These are phyloP conservation scores for Cryptococcus sp. DNA, from an alignment of 1,284 basidiomycete genomes.

Conservation along the genomic window DNA sequence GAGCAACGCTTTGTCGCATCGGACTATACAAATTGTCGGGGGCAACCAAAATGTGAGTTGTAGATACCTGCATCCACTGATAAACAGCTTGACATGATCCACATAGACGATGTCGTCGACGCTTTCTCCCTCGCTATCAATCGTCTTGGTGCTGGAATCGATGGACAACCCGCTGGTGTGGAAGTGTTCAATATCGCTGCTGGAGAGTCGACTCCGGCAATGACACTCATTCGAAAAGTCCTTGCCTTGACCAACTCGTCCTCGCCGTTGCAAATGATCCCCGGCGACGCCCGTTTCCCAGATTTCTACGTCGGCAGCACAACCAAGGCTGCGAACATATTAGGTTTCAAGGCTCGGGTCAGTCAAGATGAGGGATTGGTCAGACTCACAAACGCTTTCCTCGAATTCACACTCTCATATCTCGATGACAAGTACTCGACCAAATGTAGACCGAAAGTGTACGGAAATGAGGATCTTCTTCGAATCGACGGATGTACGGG, in stretches of 20 bases:
- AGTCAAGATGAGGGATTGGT: constrained; percentile 30
- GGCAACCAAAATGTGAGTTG: constrained; percentile 35
- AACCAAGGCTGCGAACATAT: constrained; percentile 14
- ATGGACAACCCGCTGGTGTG: neutral
- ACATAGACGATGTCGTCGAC: constrained; percentile 37
- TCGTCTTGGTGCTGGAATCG: constrained; percentile 6
- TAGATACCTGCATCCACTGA: too few species aligned
- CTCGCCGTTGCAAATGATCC: constrained; percentile 33
- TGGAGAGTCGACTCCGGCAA: constrained; percentile 20
- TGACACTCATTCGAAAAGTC: constrained; percentile 29
- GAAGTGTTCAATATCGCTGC: constrained; percentile 37
- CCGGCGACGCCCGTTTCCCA: constrained; percentile 30
- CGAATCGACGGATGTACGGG: constrained; percentile 29
- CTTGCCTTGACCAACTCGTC: constrained; percentile 34
- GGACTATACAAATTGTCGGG: constrained; percentile 40
- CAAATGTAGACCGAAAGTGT: neutral
- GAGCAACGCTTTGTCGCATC: constrained; percentile 33
- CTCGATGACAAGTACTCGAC: constrained; percentile 11
- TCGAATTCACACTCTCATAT: constrained; percentile 16
- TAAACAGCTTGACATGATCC: constrained; percentile 31
- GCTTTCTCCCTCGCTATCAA: constrained; percentile 29
- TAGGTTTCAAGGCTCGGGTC: constrained; percentile 28
- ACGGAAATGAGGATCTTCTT: constrained; percentile 16
- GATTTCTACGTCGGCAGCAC: constrained; percentile 28
- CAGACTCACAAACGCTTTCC: constrained; percentile 19